These are phyloP conservation scores for Tetrastigma voinierianum DNA, from an alignment of 164 flowering plant genomes.

Conservation along the genomic window DNA sequence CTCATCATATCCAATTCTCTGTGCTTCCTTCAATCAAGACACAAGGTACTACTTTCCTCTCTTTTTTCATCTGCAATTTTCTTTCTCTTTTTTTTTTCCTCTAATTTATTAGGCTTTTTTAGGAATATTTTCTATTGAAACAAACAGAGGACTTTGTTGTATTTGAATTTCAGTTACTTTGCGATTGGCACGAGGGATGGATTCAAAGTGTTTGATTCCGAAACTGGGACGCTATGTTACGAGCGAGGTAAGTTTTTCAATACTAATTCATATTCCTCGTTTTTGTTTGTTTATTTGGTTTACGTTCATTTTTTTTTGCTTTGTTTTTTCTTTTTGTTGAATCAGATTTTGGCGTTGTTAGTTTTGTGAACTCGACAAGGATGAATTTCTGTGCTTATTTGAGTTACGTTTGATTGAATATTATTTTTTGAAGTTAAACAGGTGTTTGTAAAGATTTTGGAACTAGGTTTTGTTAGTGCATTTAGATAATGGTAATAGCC, in stretches of 20 bases:
- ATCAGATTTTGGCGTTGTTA: too few species aligned
- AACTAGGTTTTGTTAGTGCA: too few species aligned
- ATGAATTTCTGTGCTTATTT: too few species aligned
- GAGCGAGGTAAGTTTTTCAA: slow-evolving; percentile 50
- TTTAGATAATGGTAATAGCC: too few species aligned
- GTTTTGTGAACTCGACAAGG: too few species aligned
- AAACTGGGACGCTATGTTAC: slow-evolving; percentile 68
- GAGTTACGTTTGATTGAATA: too few species aligned
- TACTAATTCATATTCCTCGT: too few species aligned
- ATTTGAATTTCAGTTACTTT: slow-evolving; percentile 52
- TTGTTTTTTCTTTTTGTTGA: too few species aligned
- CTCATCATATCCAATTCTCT: slow-evolving; percentile 56
- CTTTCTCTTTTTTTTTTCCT: background rate
- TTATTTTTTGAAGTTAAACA: too few species aligned
- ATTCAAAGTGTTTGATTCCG: slow-evolving; percentile 70
- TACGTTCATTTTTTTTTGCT: too few species aligned
- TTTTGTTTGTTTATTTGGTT: too few species aligned
- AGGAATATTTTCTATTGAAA: background rate
- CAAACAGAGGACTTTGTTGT: background rate
- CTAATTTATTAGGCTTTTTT: background rate
- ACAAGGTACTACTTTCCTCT: slow-evolving; percentile 39
- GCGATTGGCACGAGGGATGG: slow-evolving; percentile 77
- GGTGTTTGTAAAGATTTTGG: too few species aligned
- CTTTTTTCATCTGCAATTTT: background rate
- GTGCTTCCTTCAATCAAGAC: slow-evolving; percentile 96